Evolutionary conservation across 345 rosid genomes (phyloP), one percentile per base, ranked within the genome.

Genomic region (Geranium rotundifolium): DNA sequence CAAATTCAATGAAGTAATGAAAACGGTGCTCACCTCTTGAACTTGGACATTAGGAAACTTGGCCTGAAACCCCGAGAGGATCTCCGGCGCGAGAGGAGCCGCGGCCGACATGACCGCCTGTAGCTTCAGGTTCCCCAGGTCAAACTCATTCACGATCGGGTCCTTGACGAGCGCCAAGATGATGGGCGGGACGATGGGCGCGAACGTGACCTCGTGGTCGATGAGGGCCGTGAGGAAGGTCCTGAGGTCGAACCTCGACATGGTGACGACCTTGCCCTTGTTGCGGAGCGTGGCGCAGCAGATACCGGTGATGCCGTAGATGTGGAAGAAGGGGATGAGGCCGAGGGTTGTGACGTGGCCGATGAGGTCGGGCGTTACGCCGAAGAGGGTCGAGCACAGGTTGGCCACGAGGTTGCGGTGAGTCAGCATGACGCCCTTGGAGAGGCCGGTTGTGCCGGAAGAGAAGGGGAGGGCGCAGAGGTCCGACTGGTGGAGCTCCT

Each of bases 381-480:
- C 79, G 77, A 85, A 93, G 59, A 90, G 92, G 23, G 82, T 50
- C 4, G 97, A 93, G 80, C 99, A 93, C 4, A 93, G 78, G 63
- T 90, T 90, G 0, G 99, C 90, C 31, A 93, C 90, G 17, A 93
- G 70, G 60, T 90, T 93, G 54, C 88, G 75, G 69, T 93, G 99
- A 6, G 88, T 83, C 23, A 90, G 72, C 95, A 88, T 93, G 2
- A 88, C 97, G 27, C 99, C 96, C 65, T 93, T 93, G 41, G 96
- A 91, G 61, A 81, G 49, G 15, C 99, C 97, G 7, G 99, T 93
- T 30, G 99, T 90, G 67, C 99, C 99, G 50, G 97, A 93, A 7
- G 99, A 93, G 80, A 93, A 90, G 30, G 99, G 97, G 50, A 93
- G 97, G 27, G 99, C 97, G 58, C 97, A 93, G 1, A 90, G 79